Evolutionary conservation across 164 flowering plant species (phyloP).

Genomic region (Nelumbo lutea): DNA sequence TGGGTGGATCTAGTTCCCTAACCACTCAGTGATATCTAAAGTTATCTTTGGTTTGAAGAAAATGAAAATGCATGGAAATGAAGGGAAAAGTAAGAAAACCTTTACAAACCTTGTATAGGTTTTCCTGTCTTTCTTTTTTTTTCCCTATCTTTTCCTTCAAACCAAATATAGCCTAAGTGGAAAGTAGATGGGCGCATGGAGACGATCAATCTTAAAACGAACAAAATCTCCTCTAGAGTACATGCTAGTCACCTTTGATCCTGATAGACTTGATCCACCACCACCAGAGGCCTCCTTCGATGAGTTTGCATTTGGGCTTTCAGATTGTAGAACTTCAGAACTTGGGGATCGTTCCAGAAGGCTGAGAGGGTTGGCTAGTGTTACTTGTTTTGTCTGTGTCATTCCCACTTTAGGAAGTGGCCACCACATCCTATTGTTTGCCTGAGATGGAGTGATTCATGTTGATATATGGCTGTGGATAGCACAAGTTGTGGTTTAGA

Average conservation of each 20-base stretch:
- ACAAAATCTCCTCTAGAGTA: conserved; percentile 36
- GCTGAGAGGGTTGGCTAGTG: conserved; percentile 13
- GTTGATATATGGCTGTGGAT: conserved; percentile 66
- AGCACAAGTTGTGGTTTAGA: background rate
- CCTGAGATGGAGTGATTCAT: conserved; percentile 85
- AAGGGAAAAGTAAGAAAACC: too few species aligned
- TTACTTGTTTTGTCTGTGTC: conserved; percentile 17
- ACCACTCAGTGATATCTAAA: conserved; percentile 29
- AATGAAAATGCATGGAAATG: too few species aligned
- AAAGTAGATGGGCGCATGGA: conserved; percentile 26
- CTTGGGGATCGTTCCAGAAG: conserved; percentile 36
- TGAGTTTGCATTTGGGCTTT: conserved; percentile 41
- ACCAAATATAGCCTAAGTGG: conserved; percentile 9
- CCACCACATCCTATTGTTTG: conserved; percentile 88
- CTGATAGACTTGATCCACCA: conserved; percentile 30
- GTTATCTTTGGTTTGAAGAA: too few species aligned
- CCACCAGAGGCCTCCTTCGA: conserved; percentile 38
- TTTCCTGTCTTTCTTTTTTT: too few species aligned
- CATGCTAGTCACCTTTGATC: conserved; percentile 61
- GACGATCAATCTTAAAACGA: conserved; percentile 32
- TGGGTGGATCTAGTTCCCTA: conserved; percentile 16
- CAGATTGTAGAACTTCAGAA: conserved; percentile 59
- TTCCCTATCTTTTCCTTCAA: too few species aligned
- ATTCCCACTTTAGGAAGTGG: conserved; percentile 54
- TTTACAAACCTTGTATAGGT: too few species aligned